These are phyloP conservation scores for Aspergillus sp. DNA, from an alignment of 2,329 filamentous ascomycete species.

Conservation along the genomic window DNA sequence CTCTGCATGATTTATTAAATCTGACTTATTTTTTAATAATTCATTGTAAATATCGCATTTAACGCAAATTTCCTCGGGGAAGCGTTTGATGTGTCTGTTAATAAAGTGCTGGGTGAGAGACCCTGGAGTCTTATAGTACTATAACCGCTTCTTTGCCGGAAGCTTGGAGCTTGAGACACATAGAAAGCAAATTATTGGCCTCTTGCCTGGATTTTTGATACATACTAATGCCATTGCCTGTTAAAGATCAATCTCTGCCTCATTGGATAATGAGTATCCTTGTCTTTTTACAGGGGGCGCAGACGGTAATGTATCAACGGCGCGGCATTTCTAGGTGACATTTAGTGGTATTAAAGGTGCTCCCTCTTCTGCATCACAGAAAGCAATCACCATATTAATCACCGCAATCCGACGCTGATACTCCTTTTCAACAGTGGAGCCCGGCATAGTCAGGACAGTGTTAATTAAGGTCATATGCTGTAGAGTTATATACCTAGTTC, in stretches of 20 bases:
- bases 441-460: constrained; percentile 19
- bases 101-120: constrained; percentile 18
- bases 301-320: constrained; percentile 4
- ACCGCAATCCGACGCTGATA: constrained; percentile 17
- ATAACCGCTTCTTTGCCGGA: constrained; percentile 8
- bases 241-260: constrained; percentile 6
- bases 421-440: constrained; percentile 17
- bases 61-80: constrained; percentile 12
- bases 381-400: constrained; percentile 20
- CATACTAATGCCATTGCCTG: constrained; percentile 11
- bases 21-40: constrained; percentile 9
- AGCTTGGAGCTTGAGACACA: constrained; percentile 12
- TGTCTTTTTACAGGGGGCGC: constrained; percentile 10
- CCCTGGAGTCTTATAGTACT: constrained; percentile 11
- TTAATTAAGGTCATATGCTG: constrained; percentile 20
- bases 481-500: constrained; percentile 16
- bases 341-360: constrained; percentile 12
- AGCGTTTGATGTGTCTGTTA: constrained; percentile 13
- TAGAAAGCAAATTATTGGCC: constrained; percentile 17
- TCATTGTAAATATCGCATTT: constrained; percentile 13
- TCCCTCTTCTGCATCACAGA: constrained; percentile 22
- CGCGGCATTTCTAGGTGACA: constrained; percentile 7
- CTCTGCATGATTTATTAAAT: constrained; percentile 15
- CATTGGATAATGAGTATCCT: constrained; percentile 2
- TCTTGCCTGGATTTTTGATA: constrained; percentile 10